These are phyloP conservation scores for Scheffersomyces coipomensis DNA, from an alignment of 805 yeast species.

Conservation along the genomic window DNA sequence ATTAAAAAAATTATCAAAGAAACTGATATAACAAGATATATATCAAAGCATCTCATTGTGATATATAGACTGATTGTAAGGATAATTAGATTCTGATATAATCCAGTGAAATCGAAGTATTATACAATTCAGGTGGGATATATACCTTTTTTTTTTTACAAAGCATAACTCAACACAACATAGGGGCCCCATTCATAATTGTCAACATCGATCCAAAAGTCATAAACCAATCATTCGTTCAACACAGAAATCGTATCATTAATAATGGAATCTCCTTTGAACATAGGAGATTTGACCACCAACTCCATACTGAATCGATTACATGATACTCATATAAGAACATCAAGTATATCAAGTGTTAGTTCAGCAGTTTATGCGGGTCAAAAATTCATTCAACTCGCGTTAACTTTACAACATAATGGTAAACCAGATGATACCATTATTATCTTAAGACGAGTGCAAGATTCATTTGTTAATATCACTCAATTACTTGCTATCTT, in stretches of 20 bases:
- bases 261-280: constrained; percentile 43
- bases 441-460: constrained; percentile 37
- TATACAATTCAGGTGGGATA: too few relatives aligned
- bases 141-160: too few relatives aligned
- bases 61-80: too few relatives aligned
- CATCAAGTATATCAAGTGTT: constrained; percentile 15
- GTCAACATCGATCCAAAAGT: too few relatives aligned
- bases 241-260: too few relatives aligned
- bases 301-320: constrained; percentile 35
- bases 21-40: too few relatives aligned
- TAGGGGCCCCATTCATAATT: too few relatives aligned
- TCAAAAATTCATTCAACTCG: constrained; percentile 35
- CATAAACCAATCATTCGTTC: too few relatives aligned
- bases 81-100: too few relatives aligned
- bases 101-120: too few relatives aligned
- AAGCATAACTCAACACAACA: too few relatives aligned
- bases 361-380: constrained; percentile 33
- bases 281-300: constrained; percentile 41
- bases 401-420: constrained; percentile 9
- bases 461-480: constrained; percentile 40
- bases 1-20: background rate
- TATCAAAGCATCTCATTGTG: too few relatives aligned
- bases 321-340: constrained; percentile 31
- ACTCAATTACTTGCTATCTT: constrained; percentile 36
- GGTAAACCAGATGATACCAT: constrained; percentile 7